Conservation (phyloP, 306 rosid species). For the Castanospermum australe region DNA sequence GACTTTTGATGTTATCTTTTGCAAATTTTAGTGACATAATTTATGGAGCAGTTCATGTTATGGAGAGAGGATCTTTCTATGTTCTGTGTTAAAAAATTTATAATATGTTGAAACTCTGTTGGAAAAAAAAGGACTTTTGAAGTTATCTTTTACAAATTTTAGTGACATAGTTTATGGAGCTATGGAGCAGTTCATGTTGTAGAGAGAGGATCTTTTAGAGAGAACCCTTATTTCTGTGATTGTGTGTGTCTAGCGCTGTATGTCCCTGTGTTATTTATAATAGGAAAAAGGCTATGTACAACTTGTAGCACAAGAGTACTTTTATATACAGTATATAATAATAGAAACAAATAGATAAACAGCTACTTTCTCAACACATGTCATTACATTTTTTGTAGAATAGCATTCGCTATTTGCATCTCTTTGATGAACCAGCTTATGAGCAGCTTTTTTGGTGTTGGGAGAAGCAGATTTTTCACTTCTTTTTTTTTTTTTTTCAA, state of each 20-base stretch:
- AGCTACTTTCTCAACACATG: neutral
- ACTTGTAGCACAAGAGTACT: neutral
- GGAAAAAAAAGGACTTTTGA: no score
- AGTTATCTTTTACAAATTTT: no score
- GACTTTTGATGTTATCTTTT: neutral
- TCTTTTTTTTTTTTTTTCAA: no score
- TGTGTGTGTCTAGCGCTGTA: neutral
- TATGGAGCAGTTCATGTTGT: no score
- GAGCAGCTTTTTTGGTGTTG: neutral
- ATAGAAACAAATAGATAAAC: neutral
- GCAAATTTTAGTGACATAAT: neutral
- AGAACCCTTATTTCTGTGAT: neutral
- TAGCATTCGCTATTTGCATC: neutral
- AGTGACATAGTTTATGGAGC: no score
- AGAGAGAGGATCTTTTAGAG: no score
- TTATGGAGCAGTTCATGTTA: neutral
- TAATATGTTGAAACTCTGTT: no score
- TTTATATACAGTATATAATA: no score
- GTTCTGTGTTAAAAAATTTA: no score
- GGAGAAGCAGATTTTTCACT: neutral
- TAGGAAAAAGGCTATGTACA: neutral
- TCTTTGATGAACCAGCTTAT: neutral
- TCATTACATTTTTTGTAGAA: neutral
- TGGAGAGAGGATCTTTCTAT: neutral
- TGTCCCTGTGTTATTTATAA: neutral